Evolutionary conservation across 2,329 filamentous ascomycete genomes (phyloP), one percentile per base, ranked within the genome.

Genomic region (Diaporthe destruens): DNA sequence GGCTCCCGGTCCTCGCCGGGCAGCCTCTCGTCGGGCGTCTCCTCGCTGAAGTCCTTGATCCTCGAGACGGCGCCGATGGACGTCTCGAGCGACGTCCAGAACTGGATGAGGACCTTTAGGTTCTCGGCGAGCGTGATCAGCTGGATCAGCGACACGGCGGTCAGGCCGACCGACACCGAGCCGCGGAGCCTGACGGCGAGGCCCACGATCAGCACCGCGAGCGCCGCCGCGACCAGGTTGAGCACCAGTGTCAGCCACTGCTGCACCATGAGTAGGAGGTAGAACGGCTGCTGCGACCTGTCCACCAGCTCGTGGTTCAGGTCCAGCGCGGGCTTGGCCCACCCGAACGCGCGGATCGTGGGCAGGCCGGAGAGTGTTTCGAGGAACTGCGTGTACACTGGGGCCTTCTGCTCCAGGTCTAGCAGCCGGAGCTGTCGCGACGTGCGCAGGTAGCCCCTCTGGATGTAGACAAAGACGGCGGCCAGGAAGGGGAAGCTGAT

Each of bases 281-380:
- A 83, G 47, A 76, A 79, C 4, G 81, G 78, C 55, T 76, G 75
- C 67, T 82, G 81, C 7, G 80, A 80, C 6, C 72, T 61, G 51
- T 81, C 78, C 16, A 83, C 69, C 18, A 81, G 75, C 29, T 71
- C 72, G 25, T 79, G 78, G n/a, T 80, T 81, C 42, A 80, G 79
- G 11, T 80, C 74, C n/a, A 79, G 76, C 32, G 81, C 80, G 6
- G 78, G 76, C 29, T 72, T 76, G 63, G 83, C 79, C 85, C 85
- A 87, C 2, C 81, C 80, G 71, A 86, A 86, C 0, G 85, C 83
- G 20, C 85, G 83, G 65, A 87, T 84, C 1, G 84, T 86, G 0
- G 81, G 75, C 6, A 87, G 74, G 2, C 85, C 85, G 23, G 79
- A 79, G 0, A 86, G 74, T 7, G 82, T 83, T 73, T 87, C 86